phyloP scores from a whole-genome alignment of 192 early-diverging fungal genomes.

The Backusella circina region DNA sequence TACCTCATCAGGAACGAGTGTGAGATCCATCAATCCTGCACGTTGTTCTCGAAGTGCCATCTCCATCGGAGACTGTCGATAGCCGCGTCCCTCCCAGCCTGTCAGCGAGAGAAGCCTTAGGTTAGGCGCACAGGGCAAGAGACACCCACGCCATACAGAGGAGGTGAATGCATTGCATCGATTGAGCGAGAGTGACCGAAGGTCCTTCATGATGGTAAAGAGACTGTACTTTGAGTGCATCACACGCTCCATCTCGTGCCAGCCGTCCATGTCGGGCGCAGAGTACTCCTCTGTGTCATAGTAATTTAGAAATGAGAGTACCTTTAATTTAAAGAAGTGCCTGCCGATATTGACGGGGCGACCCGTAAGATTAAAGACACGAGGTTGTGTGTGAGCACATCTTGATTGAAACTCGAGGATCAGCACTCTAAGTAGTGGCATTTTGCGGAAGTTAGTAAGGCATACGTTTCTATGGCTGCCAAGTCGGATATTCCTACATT shows the following conservation, averaged over 20 bases:
- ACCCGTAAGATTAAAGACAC: neutral
- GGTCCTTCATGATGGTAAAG: neutral
- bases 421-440: neutral
- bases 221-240: neutral
- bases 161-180: constrained; percentile 3
- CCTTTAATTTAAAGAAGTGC: neutral
- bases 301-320: neutral
- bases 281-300: neutral
- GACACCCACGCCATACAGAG: constrained; percentile 1
- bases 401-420: neutral
- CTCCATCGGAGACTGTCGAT: neutral
- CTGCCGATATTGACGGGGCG: neutral
- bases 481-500: neutral
- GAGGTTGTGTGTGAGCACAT: neutral
- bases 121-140: neutral
- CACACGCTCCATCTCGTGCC: neutral
- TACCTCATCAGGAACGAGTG: neutral
- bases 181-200: neutral
- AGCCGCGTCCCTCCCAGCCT: neutral
- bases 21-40: neutral
- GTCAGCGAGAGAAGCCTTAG: neutral
- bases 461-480: neutral
- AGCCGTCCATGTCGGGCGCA: neutral
- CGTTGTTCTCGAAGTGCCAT: neutral
- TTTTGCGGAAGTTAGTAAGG: neutral